phyloP scores from a whole-genome alignment of 2,329 filamentous ascomycete genomes.

The Onygena corvina region DNA sequence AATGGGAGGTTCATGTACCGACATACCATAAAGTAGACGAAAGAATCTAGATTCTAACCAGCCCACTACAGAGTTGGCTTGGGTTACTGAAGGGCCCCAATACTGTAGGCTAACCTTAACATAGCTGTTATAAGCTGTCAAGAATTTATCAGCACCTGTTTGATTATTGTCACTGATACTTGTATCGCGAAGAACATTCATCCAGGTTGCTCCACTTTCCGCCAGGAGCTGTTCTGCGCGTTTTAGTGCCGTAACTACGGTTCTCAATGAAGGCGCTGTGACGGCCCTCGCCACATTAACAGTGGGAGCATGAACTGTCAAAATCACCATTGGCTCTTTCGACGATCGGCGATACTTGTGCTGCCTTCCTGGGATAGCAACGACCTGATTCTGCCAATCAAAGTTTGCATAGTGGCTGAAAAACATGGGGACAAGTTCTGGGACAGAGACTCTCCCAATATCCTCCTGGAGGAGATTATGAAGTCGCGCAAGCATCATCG shows the following conservation, averaged over 20 bases:
- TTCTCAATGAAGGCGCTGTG: conserved; percentile 42
- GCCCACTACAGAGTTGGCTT: conserved; percentile 45
- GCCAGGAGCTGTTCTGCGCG: conserved; percentile 36
- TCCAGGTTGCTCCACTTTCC: conserved; percentile 33
- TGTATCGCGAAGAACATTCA: conserved; percentile 27
- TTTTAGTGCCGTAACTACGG: conserved; percentile 42
- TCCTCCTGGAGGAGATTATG: conserved; percentile 43
- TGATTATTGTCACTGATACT: conserved; percentile 8
- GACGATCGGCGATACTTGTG: conserved; percentile 42
- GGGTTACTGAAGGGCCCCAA: conserved; percentile 48
- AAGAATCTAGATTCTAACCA: conserved; percentile 54
- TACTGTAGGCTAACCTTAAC: conserved; percentile 52
- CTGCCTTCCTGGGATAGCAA: conserved; percentile 42
- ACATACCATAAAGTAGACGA: conserved; percentile 46
- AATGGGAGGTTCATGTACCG: conserved; percentile 9
- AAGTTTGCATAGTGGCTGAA: conserved; percentile 52
- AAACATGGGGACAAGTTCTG: conserved; percentile 47
- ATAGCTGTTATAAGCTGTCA: conserved; percentile 43
- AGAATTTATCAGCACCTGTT: conserved; percentile 35
- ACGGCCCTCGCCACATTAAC: conserved; percentile 49
- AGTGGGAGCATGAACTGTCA: conserved; percentile 50
- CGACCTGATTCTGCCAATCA: conserved; percentile 45
- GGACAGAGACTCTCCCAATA: conserved; percentile 31
- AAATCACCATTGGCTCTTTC: conserved; percentile 50
- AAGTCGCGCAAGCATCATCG: conserved; percentile 48